A percentile compares a stretch with the other conserved stretches of the same genome.
Evolutionary conservation across 768 basidiomycete genomes (phyloP).

Genomic region (Leccinum imitatum): DNA sequence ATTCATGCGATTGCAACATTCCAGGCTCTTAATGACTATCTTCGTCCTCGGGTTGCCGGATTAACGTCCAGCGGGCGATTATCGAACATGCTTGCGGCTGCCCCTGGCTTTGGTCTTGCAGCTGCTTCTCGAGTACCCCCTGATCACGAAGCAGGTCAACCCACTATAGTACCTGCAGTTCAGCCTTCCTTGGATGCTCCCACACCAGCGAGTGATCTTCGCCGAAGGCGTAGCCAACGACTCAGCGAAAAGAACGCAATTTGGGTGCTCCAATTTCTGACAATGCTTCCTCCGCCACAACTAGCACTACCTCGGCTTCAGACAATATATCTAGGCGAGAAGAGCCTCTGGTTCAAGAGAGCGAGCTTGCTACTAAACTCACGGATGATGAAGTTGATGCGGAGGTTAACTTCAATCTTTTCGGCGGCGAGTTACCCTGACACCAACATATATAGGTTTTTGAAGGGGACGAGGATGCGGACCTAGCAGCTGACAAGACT

Average conservation of each 20-base stretch:
- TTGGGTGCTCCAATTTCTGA: slow-evolving; percentile 17
- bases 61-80: slow-evolving; percentile 62
- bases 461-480: slow-evolving; percentile 82
- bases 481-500: slow-evolving; percentile 76
- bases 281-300: slow-evolving; percentile 17
- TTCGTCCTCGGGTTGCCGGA: slow-evolving; percentile 85
- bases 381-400: slow-evolving; percentile 86
- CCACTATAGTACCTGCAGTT: slow-evolving; percentile 26
- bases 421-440: slow-evolving; percentile 13
- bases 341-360: slow-evolving; percentile 59
- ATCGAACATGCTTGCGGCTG: slow-evolving; percentile 83
- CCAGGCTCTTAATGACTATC: slow-evolving; percentile 94
- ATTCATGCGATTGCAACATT: slow-evolving; percentile 99
- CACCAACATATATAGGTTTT: slow-evolving; percentile 51
- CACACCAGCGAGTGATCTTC: slow-evolving; percentile 42
- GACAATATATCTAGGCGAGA: slow-evolving; percentile 29
- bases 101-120: slow-evolving; percentile 65
- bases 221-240: slow-evolving; percentile 78
- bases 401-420: slow-evolving; percentile 41
- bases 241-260: slow-evolving; percentile 66
- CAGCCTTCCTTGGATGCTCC: slow-evolving; percentile 34
- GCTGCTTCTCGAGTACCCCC: slow-evolving; percentile 38
- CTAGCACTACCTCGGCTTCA: slow-evolving; percentile 31
- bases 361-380: slow-evolving; percentile 70
- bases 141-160: slow-evolving; percentile 34